Base-by-base conservation (phyloP, 1,284 basidiomycete genomes). In the Volvariella surrecta region DNA sequence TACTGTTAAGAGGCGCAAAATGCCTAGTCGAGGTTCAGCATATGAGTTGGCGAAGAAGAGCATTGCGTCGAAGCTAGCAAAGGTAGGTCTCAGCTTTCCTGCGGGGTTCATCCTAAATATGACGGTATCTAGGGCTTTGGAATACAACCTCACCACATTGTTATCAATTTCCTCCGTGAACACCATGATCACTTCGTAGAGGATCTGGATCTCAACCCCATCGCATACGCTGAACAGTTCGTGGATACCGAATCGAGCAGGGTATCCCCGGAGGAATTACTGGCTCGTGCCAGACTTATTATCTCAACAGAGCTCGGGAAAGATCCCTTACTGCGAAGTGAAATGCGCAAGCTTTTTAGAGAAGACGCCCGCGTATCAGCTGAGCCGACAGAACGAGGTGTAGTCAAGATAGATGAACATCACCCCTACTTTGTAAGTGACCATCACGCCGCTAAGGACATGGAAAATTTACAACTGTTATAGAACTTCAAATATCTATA, bases 401-500 rank as follows among this genome's bases (percentile, higher is more conserved):
- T 89, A 50, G 70, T 71, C 19, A 91, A 94, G 59, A 97, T 99
- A 42, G 89, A 94, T 55, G 82, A 93, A 51, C 79, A 84, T 53
- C 89, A 97, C 61, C 78, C 82, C 0, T 96, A 89, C 64, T 92
- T 83, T 58, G 94, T 93, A 58, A 50, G 90, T 74, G 21, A 32
- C 16, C 18, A 35, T 37, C 18, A n/a, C 39, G 45, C 11, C 13
- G n/a, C 9, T 20, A 24, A 44, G 9, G 24, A 20, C 22, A 39
- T 37, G 18, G 22, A 34, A 38, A 48, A 40, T 47, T 54, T 32
- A 44, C 40, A 2, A 43, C 43, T 42, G 47, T 10, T 40, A 13
- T 52, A 96, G 91, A 82, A 82, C 53, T 99, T 99, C 79, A 99
- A 99, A 71, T 99, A 97, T 66, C 71, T 99, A 32, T 68, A 76